Base-by-base conservation (phyloP, 2,329 filamentous ascomycete genomes). In the Stagonosporopsis vannaccii region DNA sequence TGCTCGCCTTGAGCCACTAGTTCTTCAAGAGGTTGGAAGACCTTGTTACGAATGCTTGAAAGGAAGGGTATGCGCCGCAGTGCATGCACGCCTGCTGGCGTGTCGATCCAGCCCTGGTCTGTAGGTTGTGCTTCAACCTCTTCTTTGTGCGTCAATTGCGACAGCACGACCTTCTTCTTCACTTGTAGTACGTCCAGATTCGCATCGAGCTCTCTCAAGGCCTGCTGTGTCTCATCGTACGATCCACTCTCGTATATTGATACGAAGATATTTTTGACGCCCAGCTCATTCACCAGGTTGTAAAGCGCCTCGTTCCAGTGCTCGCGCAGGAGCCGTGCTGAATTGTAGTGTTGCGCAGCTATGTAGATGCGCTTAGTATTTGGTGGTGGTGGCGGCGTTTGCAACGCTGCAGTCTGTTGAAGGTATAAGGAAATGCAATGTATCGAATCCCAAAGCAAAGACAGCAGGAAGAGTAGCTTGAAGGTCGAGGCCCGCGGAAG, bases 41-140 rank as follows among this genome's bases (percentile, higher is more conserved):
- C 85, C 60, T 77, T 72, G 71, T 92, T 92, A 36, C 90, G 81
- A 54, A 90, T 66, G 23, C 77, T 80, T 1, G 90, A 83, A 19
- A 92, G 77, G 69, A 88, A 91, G 1, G 88, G 88, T 58, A 92
- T 91, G 19, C 89, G 80, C 44, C 89, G 78, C 57, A 88, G n/a
- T 65, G 88, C 85, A 56, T 75, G 81, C 13, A 59, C 46, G 6
- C 66, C 66, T 4, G 56, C 48, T 7, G 82, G 73, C n/a, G 85
- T 89, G 26, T 80, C 73, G 26, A 91, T 82, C 89, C 89, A 91
- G 0, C 88, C 88, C 19, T 65, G 51, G 3, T 60, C 56, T 1
- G 51, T 48, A 6, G 66, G 64, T 23, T 59, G 51, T 23, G 61
- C 57, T 19, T 56, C 40, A 4, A 80, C 77, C 45, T 81, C 77